A percentile compares a stretch with the other conserved stretches of the same genome.
These are phyloP conservation scores for Curvularia eragrostidis DNA, from an alignment of 2,329 filamentous ascomycete genomes.

Conservation along the genomic window DNA sequence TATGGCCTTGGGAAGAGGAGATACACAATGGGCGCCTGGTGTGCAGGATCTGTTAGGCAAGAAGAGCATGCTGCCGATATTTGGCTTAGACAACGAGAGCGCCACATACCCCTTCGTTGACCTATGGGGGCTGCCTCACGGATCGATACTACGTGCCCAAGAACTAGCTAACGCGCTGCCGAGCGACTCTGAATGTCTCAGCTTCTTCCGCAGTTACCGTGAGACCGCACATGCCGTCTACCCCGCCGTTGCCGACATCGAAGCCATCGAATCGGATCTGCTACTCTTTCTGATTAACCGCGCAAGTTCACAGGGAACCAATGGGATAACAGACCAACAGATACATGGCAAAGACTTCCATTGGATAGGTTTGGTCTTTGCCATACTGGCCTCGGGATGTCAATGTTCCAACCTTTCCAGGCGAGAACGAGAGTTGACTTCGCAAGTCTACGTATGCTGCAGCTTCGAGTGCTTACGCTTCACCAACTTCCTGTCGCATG, in stretches of 20 bases:
- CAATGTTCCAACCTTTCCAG: conserved; percentile 65
- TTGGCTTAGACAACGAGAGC: conserved; percentile 69
- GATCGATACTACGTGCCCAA: conserved; percentile 62
- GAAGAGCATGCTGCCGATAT: conserved; percentile 66
- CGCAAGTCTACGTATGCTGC: conserved; percentile 70
- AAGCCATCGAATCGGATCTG: conserved; percentile 62
- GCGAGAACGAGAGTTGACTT: conserved; percentile 67
- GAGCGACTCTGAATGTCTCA: conserved; percentile 63
- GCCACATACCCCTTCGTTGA: conserved; percentile 71
- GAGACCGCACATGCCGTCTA: conserved; percentile 67
- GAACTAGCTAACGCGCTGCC: conserved; percentile 66
- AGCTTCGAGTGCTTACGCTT: conserved; percentile 69
- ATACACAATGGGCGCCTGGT: conserved; percentile 56
- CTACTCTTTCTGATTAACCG: conserved; percentile 62
- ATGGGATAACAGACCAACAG: conserved; percentile 58
- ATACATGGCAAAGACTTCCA: conserved; percentile 65
- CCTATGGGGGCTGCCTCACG: conserved; percentile 66
- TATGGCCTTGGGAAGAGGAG: conserved; percentile 56
- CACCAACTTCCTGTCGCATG: conserved; percentile 68
- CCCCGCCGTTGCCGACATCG: conserved; percentile 65
- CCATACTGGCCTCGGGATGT: conserved; percentile 67
- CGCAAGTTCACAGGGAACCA: conserved; percentile 51
- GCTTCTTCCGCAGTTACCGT: conserved; percentile 64
- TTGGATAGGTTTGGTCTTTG: conserved; percentile 67
- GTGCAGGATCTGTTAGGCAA: conserved; percentile 64